phyloP scores from a whole-genome alignment of 2,329 filamentous ascomycete genomes.

The Pseudocercospora fijiensis region DNA sequence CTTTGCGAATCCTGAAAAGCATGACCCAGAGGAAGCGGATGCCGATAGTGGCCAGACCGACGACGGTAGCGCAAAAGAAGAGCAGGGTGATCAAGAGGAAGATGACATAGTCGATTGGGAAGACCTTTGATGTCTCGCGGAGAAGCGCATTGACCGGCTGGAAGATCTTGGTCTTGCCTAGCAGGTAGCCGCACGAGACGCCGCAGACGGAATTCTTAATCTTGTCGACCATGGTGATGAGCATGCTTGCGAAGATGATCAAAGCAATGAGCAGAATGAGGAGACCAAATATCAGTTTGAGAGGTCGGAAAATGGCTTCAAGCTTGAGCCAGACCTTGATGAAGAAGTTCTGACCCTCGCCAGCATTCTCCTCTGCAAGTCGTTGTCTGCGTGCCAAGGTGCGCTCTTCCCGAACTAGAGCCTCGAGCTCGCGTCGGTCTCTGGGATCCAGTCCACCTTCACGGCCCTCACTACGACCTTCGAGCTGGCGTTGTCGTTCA shows the following conservation, averaged over 20 bases:
- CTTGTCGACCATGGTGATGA: constrained; percentile 94
- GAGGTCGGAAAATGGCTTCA: constrained; percentile 77
- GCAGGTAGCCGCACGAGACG: constrained; percentile 83
- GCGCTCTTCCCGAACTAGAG: constrained; percentile 83
- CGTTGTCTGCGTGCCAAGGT: constrained; percentile 87
- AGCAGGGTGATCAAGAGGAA: constrained; percentile 82
- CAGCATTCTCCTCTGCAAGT: constrained; percentile 76
- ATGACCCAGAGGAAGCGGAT: constrained; percentile 96
- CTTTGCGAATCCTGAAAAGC: constrained; percentile 86
- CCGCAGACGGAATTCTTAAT: constrained; percentile 94
- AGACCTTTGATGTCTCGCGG: constrained; percentile 74
- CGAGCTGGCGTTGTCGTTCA: constrained; percentile 87
- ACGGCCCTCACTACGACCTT: constrained; percentile 77
- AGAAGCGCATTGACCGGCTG: constrained; percentile 93
- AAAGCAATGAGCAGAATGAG: constrained; percentile 72
- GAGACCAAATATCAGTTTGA: constrained; percentile 84
- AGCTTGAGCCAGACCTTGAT: constrained; percentile 76
- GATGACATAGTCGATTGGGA: constrained; percentile 88
- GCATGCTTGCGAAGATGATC: constrained; percentile 83
- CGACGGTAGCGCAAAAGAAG: constrained; percentile 83
- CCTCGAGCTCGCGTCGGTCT: constrained; percentile 84
- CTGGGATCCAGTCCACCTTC: constrained; percentile 74
- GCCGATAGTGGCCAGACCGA: constrained; percentile 80
- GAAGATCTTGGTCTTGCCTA: constrained; percentile 85
- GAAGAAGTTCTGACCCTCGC: constrained; percentile 72